A percentile compares a stretch with the other conserved stretches of the same genome.
Conservation (phyloP, 1,284 basidiomycete species). For the Golubevia sp. region DNA sequence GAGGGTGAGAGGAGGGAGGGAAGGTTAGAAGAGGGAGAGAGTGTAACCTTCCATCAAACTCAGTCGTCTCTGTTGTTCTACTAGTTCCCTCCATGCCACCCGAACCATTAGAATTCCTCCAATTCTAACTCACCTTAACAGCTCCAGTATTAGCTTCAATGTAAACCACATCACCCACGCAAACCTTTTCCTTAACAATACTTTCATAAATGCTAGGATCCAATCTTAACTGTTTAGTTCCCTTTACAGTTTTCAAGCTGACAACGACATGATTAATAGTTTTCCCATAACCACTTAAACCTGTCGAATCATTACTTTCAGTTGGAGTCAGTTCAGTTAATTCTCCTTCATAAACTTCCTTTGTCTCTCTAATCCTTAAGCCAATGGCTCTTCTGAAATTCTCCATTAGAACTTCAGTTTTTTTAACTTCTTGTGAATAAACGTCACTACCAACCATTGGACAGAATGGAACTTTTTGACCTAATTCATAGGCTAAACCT, state of each 20-base stretch:
- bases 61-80: not conserved
- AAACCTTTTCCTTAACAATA: slow-evolving; percentile 95
- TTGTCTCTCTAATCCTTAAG: slow-evolving; percentile 72
- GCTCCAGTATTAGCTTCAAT: slow-evolving; percentile 93
- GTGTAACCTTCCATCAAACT: not conserved
- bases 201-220: slow-evolving; percentile 97
- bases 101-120: not conserved
- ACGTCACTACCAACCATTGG: slow-evolving; percentile 98
- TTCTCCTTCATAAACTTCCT: slow-evolving; percentile 98
- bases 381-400: slow-evolving; percentile 93
- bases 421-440: slow-evolving; percentile 96
- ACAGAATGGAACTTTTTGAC: slow-evolving; percentile 93
- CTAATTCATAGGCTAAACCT: slow-evolving; percentile 90
- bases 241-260: slow-evolving; percentile 94
- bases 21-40: not conserved
- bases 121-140: slow-evolving; percentile 74
- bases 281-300: slow-evolving; percentile 84
- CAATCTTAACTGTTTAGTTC: slow-evolving; percentile 93
- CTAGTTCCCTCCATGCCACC: not conserved
- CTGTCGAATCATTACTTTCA: slow-evolving; percentile 63
- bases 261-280: slow-evolving; percentile 96
- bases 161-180: slow-evolving; percentile 95
- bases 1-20: not conserved
- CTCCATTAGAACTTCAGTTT: slow-evolving; percentile 97
- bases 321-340: slow-evolving; percentile 95